Evolutionary conservation across 371 early-diverging fungal species (phyloP), one percentile per base, ranked within the genome.

Genomic region (Mortierella sp.): DNA sequence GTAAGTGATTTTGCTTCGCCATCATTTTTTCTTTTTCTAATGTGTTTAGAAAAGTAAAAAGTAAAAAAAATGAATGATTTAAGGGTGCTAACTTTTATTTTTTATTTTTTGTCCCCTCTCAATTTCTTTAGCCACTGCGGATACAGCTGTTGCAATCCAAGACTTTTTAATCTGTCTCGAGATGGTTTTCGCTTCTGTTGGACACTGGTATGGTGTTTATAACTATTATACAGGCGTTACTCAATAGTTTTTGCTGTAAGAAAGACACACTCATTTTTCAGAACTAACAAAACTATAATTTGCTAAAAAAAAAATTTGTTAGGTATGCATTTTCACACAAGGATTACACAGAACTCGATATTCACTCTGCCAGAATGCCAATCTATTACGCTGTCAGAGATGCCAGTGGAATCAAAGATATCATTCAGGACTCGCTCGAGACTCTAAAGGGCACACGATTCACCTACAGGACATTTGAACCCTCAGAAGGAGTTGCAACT

Each of bases 91-190:
- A n/a, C n/a, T n/a, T n/a, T n/a, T n/a, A n/a, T n/a, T n/a, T n/a
- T n/a, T n/a, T n/a, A n/a, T n/a, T n/a, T n/a, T n/a, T n/a, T n/a
- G n/a, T n/a, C n/a, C n/a, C n/a, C n/a, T n/a, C n/a, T n/a, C n/a
- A n/a, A n/a, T n/a, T n/a, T n/a, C n/a, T n/a, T n/a, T n/a, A 66
- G 67, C 73, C 26, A 61, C 88, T 10, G 93, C 93, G 70, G 91
- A 95, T 76, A 90, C 94, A 7, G 95, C 97, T 19, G 89, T 92
- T 0, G 94, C 94, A n/a, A 85, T 96, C 59, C 97, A 98, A 75
- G 97, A 96, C 87, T 92, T 93, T 76, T 86, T 97, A 51, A 94
- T 98, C 29, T 97, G 97, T 65, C 82, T 98, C 42, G 98, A 98
- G 84, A 95, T 96, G 95, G 88, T 95, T 8, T 88, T 92, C 49